A percentile compares a stretch with the other conserved stretches of the same genome.
phyloP scores from a whole-genome alignment of 768 basidiomycete genomes.

The Russula brevipes region DNA sequence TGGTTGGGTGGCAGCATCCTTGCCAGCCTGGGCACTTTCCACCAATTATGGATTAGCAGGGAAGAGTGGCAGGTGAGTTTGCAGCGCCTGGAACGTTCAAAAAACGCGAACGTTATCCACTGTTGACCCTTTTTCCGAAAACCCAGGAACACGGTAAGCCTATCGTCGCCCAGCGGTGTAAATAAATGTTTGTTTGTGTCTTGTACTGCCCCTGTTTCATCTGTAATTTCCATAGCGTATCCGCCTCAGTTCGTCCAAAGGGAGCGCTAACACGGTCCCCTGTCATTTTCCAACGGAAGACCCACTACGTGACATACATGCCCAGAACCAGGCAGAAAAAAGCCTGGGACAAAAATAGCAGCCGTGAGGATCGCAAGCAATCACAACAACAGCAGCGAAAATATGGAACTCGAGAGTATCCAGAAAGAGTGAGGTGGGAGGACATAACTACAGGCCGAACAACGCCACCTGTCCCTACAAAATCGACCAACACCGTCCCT shows the following conservation, averaged over 20 bases:
- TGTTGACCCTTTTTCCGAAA: neutral
- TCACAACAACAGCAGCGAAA: conserved; percentile 1
- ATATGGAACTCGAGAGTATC: conserved; percentile 12
- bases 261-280: conserved; percentile 7
- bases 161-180: conserved; percentile 83
- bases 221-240: neutral
- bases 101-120: neutral
- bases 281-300: conserved; percentile 20
- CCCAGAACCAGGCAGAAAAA: conserved; percentile 7
- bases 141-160: conserved; percentile 72
- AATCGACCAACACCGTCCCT: conserved; percentile 12
- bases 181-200: conserved; percentile 41
- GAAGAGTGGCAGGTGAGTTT: conserved; percentile 84
- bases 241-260: neutral
- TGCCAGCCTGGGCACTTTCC: conserved; percentile 94
- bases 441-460: conserved; percentile 8
- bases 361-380: conserved; percentile 17
- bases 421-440: conserved; percentile 18
- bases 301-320: conserved; percentile 19
- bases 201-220: neutral
- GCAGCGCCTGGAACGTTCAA: neutral
- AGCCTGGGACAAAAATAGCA: conserved; percentile 4
- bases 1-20: conserved; percentile 97
- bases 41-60: conserved; percentile 91
- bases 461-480: conserved; percentile 3